Conservation (phyloP, 2,329 filamentous ascomycete genomes). For the Colletotrichum echinochloae region DNA sequence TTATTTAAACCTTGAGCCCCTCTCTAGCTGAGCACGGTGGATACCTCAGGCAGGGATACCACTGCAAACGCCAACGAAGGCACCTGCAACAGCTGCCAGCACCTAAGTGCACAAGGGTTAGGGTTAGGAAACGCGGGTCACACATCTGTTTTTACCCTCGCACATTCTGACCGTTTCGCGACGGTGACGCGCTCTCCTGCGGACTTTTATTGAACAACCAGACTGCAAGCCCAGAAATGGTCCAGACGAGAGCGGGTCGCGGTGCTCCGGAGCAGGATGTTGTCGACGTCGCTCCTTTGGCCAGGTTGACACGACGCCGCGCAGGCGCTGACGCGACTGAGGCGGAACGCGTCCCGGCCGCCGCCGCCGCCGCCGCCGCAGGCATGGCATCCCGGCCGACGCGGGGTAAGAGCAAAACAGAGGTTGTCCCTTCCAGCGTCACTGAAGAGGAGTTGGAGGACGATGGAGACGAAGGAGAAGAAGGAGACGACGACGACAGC, state of each 20-base stretch:
- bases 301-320: constrained; percentile 21
- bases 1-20: constrained; percentile 4
- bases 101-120: constrained; percentile 22
- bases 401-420: constrained; percentile 9
- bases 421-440: constrained; percentile 6
- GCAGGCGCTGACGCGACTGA: not conserved
- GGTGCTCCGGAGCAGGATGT: constrained; percentile 1
- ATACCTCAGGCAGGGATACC: constrained; percentile 17
- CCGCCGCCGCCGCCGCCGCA: not conserved
- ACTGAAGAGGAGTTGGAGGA: constrained; percentile 6
- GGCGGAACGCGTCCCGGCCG: not conserved
- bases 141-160: constrained; percentile 20
- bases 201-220: not conserved
- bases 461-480: constrained; percentile 7
- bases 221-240: constrained; percentile 11
- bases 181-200: not conserved
- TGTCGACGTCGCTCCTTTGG: constrained; percentile 7
- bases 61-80: too few species aligned
- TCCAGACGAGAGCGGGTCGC: constrained; percentile 29
- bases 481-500: not conserved
- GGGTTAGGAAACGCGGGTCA: constrained; percentile 11
- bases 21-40: not conserved
- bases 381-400: not conserved
- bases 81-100: not conserved
- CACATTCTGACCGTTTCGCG: not conserved